Conservation (phyloP, 495 filamentous ascomycete species). For the Acidomyces sp. region DNA sequence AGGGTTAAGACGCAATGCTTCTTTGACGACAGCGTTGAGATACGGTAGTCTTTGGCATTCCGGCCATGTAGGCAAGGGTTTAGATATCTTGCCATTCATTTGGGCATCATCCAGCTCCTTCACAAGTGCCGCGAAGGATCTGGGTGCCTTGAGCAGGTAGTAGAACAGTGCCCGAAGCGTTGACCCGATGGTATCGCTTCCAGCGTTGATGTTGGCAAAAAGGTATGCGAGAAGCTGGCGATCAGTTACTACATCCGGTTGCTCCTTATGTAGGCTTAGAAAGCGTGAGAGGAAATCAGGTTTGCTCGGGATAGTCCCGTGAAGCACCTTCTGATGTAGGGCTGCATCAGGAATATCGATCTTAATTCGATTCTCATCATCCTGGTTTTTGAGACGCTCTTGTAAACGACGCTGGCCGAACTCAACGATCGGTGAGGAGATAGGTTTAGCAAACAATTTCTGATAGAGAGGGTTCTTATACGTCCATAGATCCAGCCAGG, state of each 20-base stretch:
- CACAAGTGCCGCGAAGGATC: not conserved
- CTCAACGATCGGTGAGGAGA: slow-evolving; percentile 3
- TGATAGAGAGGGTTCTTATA: slow-evolving; percentile 19
- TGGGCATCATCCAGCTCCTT: slow-evolving; percentile 14
- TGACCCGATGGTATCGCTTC: slow-evolving; percentile 16
- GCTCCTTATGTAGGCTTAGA: slow-evolving; percentile 14
- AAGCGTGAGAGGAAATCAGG: slow-evolving; percentile 20
- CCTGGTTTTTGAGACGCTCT: slow-evolving; percentile 12
- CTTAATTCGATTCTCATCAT: not conserved
- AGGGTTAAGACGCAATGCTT: slow-evolving; percentile 28
- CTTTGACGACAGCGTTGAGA: slow-evolving; percentile 28
- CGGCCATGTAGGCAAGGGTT: slow-evolving; percentile 24
- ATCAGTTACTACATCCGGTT: slow-evolving; percentile 16
- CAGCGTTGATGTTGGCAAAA: slow-evolving; percentile 18
- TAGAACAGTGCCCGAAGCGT: slow-evolving; percentile 18
- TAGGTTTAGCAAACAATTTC: slow-evolving; percentile 10
- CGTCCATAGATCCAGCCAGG: slow-evolving; percentile 13
- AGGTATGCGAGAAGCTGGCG: slow-evolving; percentile 10
- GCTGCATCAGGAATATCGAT: slow-evolving; percentile 7
- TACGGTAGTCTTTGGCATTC: slow-evolving; percentile 29
- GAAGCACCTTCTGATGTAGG: slow-evolving; percentile 9
- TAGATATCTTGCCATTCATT: slow-evolving; percentile 20
- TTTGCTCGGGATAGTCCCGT: slow-evolving; percentile 14
- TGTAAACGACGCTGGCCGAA: slow-evolving; percentile 12
- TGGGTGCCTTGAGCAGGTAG: slow-evolving; percentile 17